A percentile compares a stretch with the other conserved stretches of the same genome.
phyloP scores from a whole-genome alignment of 1,284 basidiomycete genomes.

The Ustilago trichophora region DNA sequence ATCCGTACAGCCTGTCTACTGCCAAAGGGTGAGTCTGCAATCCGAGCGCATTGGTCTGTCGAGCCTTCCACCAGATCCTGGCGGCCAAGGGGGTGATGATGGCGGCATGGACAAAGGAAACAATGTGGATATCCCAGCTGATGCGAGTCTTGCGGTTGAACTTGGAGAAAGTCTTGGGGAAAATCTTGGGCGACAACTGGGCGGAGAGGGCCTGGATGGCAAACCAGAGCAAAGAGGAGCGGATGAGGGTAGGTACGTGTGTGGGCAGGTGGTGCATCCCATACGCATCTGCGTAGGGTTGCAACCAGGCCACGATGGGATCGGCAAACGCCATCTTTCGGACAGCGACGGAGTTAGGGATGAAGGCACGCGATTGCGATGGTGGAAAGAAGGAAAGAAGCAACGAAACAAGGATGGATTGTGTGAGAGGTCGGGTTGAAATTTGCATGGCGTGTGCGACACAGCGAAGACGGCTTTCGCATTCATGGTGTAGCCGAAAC shows the following conservation, averaged over 20 bases:
- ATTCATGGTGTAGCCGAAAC: no score
- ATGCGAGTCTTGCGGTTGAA: constrained; percentile 56
- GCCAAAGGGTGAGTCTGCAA: constrained; percentile 35
- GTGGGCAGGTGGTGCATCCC: constrained; percentile 57
- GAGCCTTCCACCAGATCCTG: constrained; percentile 49
- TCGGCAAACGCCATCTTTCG: constrained; percentile 4
- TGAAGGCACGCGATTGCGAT: no score
- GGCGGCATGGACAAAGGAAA: constrained; percentile 57
- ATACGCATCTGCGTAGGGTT: constrained; percentile 49
- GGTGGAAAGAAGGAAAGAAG: no score
- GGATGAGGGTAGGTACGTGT: constrained; percentile 58
- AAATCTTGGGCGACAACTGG: constrained; percentile 55
- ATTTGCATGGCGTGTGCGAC: no score
- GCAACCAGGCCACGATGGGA: constrained; percentile 35
- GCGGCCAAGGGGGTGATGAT: constrained; percentile 56
- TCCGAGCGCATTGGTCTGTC: constrained; percentile 42
- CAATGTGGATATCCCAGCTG: constrained; percentile 67
- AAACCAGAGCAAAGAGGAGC: constrained; percentile 59
- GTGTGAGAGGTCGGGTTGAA: no score
- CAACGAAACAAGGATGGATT: no score
- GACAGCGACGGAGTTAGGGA: no score
- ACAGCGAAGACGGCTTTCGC: no score
- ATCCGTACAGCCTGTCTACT: constrained; percentile 61
- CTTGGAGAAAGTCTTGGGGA: constrained; percentile 59
- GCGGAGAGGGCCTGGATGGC: constrained; percentile 61